Evolutionary conservation across 108 stramenopile species (phyloP).

Genomic region (Skeletonema costatum): DNA sequence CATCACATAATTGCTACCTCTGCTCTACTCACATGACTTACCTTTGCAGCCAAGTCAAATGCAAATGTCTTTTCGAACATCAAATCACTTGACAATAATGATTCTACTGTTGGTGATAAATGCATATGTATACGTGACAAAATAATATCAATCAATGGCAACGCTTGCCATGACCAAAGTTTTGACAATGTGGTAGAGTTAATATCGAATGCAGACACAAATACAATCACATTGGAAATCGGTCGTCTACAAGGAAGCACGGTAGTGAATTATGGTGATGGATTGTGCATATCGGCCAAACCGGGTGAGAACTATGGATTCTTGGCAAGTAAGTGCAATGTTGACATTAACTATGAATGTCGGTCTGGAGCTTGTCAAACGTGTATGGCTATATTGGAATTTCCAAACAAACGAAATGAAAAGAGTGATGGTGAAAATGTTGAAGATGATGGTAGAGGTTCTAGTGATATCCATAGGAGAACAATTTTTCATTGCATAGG

Average conservation of each 20-base stretch:
- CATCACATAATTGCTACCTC: background rate
- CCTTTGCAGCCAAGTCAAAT: slow-evolving; percentile 9
- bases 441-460: background rate
- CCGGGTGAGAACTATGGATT: slow-evolving; percentile 44
- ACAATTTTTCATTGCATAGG: slow-evolving; percentile 38
- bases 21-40: background rate
- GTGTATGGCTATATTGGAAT: slow-evolving; percentile 21
- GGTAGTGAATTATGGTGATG: slow-evolving; percentile 20
- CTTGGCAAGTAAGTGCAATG: slow-evolving; percentile 30
- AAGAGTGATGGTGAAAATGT: background rate
- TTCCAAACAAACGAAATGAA: slow-evolving; percentile 28
- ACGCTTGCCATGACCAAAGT: slow-evolving; percentile 30
- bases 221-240: slow-evolving; percentile 15
- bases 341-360: slow-evolving; percentile 32
- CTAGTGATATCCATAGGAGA: slow-evolving; percentile 11
- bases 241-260: slow-evolving; percentile 29
- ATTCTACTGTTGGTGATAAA: slow-evolving; percentile 7
- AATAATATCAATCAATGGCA: slow-evolving; percentile 29
- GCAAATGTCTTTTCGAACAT: slow-evolving; percentile 17
- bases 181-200: slow-evolving; percentile 27
- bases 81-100: slow-evolving; percentile 4
- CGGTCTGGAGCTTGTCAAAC: slow-evolving; percentile 34
- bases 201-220: slow-evolving; percentile 1
- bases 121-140: slow-evolving; percentile 41
- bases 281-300: slow-evolving; percentile 29